A percentile compares a stretch with the other conserved stretches of the same genome.
Evolutionary conservation across 164 flowering plant species (phyloP).

Genomic region (Dillenia suffruticosa): DNA sequence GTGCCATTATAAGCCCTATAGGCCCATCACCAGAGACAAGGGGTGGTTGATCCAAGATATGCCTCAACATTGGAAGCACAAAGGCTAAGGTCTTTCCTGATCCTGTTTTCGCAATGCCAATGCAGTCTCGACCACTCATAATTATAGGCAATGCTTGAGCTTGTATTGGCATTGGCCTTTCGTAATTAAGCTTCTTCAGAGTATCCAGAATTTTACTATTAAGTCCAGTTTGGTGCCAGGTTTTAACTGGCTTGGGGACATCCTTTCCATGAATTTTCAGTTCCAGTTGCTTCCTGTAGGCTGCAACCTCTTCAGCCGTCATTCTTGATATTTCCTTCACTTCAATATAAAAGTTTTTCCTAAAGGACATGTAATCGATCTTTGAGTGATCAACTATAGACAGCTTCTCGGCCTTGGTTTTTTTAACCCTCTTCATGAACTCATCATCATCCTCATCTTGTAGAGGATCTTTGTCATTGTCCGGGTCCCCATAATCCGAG

Average conservation of each 20-base stretch:
- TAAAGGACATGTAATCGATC: slow-evolving; percentile 69
- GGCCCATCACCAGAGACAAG: slow-evolving; percentile 93
- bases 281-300: slow-evolving; percentile 73
- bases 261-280: slow-evolving; percentile 93
- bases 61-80: slow-evolving; percentile 97
- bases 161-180: slow-evolving; percentile 95
- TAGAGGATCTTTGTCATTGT: slow-evolving; percentile 42
- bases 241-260: slow-evolving; percentile 85
- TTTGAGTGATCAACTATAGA: slow-evolving; percentile 92
- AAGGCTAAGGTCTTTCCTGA: slow-evolving; percentile 96
- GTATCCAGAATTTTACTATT: slow-evolving; percentile 72
- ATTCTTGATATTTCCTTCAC: slow-evolving; percentile 82
- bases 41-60: slow-evolving; percentile 95
- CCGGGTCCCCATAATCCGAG: slow-evolving; percentile 63
- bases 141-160: slow-evolving; percentile 89
- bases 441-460: slow-evolving; percentile 97
- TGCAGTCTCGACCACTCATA: slow-evolving; percentile 98
- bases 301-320: slow-evolving; percentile 74
- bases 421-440: slow-evolving; percentile 95
- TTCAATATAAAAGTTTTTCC: slow-evolving; percentile 91
- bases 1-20: slow-evolving; percentile 95
- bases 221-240: slow-evolving; percentile 92
- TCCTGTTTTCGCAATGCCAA: slow-evolving; percentile 95
- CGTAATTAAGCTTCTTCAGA: slow-evolving; percentile 77
- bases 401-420: slow-evolving; percentile 87